phyloP scores from a whole-genome alignment of 495 filamentous ascomycete genomes.

The Usnea hakonensis region DNA sequence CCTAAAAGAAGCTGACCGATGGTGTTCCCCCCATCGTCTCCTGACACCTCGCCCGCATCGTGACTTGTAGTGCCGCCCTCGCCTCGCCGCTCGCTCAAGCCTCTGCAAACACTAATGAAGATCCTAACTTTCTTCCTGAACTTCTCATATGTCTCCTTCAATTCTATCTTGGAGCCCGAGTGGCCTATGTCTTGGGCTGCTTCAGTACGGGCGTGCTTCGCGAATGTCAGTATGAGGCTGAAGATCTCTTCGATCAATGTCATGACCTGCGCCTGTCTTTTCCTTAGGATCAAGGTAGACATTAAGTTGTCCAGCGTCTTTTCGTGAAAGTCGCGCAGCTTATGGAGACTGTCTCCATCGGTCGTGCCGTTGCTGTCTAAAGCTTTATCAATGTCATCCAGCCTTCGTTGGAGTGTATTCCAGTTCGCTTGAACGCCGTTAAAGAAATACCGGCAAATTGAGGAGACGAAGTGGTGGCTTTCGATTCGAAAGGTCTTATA shows the following conservation, averaged over 20 bases:
- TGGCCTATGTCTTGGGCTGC: not conserved
- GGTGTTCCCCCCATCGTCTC: constrained; percentile 14
- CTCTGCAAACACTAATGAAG: constrained; percentile 23
- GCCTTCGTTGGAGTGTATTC: constrained; percentile 56
- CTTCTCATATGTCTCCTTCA: constrained; percentile 11
- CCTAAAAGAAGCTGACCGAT: constrained; percentile 21
- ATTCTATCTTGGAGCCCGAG: not conserved
- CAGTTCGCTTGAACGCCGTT: constrained; percentile 68
- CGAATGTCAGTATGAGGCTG: constrained; percentile 60
- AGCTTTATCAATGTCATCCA: constrained; percentile 54
- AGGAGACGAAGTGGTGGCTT: constrained; percentile 66
- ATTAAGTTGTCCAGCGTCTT: constrained; percentile 71
- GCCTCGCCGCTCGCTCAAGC: constrained; percentile 19
- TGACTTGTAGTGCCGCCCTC: constrained; percentile 2
- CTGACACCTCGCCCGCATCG: not conserved
- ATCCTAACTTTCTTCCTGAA: constrained; percentile 20
- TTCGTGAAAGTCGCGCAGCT: constrained; percentile 65
- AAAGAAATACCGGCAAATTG: constrained; percentile 65
- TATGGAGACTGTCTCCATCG: constrained; percentile 45
- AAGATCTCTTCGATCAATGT: constrained; percentile 74
- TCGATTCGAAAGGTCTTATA: constrained; percentile 62
- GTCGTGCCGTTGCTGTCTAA: constrained; percentile 40
- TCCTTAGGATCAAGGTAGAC: constrained; percentile 61
- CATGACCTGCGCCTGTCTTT: constrained; percentile 62
- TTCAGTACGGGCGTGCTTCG: constrained; percentile 19